phyloP scores from a whole-genome alignment of 2,329 filamentous ascomycete genomes.

The Xylariaceae sp. region DNA sequence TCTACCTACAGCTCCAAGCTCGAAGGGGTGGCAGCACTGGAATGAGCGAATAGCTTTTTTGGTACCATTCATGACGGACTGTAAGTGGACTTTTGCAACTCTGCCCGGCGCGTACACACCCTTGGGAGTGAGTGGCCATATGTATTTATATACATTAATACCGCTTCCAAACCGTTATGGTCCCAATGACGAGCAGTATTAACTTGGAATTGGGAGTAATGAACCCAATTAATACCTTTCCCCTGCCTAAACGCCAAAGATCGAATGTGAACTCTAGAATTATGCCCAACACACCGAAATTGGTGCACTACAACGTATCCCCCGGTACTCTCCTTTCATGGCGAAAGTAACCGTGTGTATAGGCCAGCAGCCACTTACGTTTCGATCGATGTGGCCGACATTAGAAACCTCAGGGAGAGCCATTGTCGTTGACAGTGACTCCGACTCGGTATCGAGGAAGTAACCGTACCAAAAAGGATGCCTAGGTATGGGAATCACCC shows the following conservation, averaged over 20 bases:
- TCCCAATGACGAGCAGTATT: neutral
- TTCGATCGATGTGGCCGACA: neutral
- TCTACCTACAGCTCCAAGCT: too few relatives aligned
- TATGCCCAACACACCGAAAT: conserved; percentile 4
- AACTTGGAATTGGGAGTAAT: neutral
- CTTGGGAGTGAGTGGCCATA: conserved; percentile 2
- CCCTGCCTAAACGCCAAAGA: neutral
- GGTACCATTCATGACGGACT: neutral
- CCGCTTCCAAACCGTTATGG: conserved; percentile 1
- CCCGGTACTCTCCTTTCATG: neutral
- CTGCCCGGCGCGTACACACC: too few relatives aligned
- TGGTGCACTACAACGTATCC: neutral
- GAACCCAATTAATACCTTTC: conserved; percentile 2
- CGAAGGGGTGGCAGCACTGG: neutral
- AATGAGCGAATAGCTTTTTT: neutral
- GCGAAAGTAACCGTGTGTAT: neutral
- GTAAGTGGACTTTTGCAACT: neutral
- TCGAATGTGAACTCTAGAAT: conserved; percentile 7
- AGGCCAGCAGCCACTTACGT: neutral
- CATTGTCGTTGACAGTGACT: neutral
- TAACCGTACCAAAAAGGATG: neutral
- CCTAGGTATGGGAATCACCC: neutral
- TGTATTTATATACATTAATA: neutral
- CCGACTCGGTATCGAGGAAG: neutral
- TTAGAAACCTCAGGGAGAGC: neutral